A percentile compares a stretch with the other conserved stretches of the same genome.
Conservation (phyloP, 257 asterid species). For the Apocynum venetum region DNA sequence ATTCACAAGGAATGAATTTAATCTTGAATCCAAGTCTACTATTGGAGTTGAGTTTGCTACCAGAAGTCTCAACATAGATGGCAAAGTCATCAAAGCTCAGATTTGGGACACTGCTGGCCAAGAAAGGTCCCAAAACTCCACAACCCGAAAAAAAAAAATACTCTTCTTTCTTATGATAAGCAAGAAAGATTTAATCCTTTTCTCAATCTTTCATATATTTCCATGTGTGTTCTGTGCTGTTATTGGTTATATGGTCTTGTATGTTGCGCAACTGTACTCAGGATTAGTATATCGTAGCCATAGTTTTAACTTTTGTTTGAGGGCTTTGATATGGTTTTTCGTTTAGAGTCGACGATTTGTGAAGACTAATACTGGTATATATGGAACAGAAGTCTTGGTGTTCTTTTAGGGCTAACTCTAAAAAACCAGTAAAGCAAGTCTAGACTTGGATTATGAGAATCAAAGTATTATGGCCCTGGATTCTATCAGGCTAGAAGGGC, state of each 20-base stretch:
- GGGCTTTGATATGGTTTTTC: background rate
- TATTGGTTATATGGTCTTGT: background rate
- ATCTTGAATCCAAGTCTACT: constrained; percentile 24
- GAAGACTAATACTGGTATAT: no score
- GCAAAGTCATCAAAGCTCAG: constrained; percentile 23
- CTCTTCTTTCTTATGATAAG: background rate
- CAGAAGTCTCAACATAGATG: constrained; percentile 18
- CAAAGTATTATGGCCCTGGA: background rate
- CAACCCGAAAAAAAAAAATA: background rate
- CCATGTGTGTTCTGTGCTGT: background rate
- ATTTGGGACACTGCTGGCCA: constrained; percentile 29
- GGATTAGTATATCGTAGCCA: background rate
- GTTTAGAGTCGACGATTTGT: background rate
- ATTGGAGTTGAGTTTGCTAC: constrained; percentile 25
- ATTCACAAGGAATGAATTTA: constrained; percentile 19
- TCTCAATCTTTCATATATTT: background rate
- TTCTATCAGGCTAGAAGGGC: background rate
- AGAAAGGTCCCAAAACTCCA: constrained; percentile 14
- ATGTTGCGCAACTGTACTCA: background rate
- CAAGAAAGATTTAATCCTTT: background rate
- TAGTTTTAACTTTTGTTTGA: background rate
- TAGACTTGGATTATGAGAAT: background rate
- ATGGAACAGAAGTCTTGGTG: background rate
- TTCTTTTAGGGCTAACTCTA: background rate
- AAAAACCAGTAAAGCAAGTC: background rate